Evolutionary conservation across 2,329 filamentous ascomycete species (phyloP).

Genomic region (Neofusicoccum parvum): DNA sequence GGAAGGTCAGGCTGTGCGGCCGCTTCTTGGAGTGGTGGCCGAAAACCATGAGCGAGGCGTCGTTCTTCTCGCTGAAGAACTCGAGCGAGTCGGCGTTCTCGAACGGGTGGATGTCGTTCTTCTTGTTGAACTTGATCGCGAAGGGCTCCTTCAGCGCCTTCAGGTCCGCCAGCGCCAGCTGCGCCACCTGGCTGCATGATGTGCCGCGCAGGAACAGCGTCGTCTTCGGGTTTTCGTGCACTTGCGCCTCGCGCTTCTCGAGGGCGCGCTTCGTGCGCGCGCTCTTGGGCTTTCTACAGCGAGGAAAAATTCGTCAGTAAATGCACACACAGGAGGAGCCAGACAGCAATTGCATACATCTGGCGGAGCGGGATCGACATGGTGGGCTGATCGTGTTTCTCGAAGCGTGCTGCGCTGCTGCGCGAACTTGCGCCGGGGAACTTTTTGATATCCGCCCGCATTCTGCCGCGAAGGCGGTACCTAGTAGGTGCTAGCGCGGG

Average conservation of each 20-base stretch:
- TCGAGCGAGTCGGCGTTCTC: slow-evolving; percentile 85
- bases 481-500: not conserved
- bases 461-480: slow-evolving; percentile 14
- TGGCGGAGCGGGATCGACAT: slow-evolving; percentile 19
- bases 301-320: not conserved
- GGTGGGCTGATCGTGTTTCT: slow-evolving; percentile 5
- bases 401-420: slow-evolving; percentile 6
- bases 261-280: slow-evolving; percentile 93
- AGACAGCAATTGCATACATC: not conserved
- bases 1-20: slow-evolving; percentile 83
- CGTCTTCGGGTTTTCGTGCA: slow-evolving; percentile 85
- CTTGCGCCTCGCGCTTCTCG: slow-evolving; percentile 88
- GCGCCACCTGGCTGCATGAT: slow-evolving; percentile 77
- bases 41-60: slow-evolving; percentile 82
- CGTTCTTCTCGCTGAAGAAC: slow-evolving; percentile 97
- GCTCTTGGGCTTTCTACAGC: slow-evolving; percentile 66
- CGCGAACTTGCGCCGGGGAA: slow-evolving; percentile 7
- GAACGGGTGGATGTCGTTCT: slow-evolving; percentile 94
- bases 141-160: slow-evolving; percentile 82
- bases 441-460: slow-evolving; percentile 20
- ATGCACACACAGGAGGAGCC: no score
- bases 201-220: slow-evolving; percentile 88
- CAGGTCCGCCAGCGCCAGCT: slow-evolving; percentile 83
- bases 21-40: slow-evolving; percentile 89
- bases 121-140: slow-evolving; percentile 92